Percentiles rank a stretch among this genome's conserved stretches.
These are phyloP conservation scores for Phytophthora hibernalis DNA, from an alignment of 352 stramenopile species.

Conservation along the genomic window DNA sequence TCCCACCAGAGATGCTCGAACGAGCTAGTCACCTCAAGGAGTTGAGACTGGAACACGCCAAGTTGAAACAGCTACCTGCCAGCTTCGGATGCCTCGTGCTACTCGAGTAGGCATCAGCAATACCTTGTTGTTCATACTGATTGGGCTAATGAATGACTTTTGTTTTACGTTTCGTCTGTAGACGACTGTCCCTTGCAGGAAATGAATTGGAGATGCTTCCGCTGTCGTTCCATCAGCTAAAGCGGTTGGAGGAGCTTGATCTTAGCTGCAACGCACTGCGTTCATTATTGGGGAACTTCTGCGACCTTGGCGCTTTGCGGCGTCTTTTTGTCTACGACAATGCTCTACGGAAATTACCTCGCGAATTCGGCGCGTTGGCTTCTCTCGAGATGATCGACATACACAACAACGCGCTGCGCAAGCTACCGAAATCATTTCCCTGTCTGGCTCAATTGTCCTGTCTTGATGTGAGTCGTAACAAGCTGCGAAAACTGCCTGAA, in stretches of 20 bases:
- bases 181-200: conserved; percentile 52
- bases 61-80: conserved; percentile 44
- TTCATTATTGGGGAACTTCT: conserved; percentile 62
- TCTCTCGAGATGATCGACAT: conserved; percentile 51
- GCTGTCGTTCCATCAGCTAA: conserved; percentile 60
- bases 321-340: conserved; percentile 52
- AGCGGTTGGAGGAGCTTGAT: conserved; percentile 44
- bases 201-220: conserved; percentile 65
- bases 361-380: conserved; percentile 50
- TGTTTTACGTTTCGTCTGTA: conserved; percentile 14
- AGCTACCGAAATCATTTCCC: conserved; percentile 58
- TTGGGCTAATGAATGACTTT: background rate
- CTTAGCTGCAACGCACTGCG: conserved; percentile 55
- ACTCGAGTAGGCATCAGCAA: conserved; percentile 47
- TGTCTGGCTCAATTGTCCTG: conserved; percentile 44
- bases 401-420: conserved; percentile 45
- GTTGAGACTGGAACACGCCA: conserved; percentile 43
- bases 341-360: conserved; percentile 38
- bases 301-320: conserved; percentile 45
- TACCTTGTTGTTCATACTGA: background rate
- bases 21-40: conserved; percentile 54
- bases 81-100: conserved; percentile 61
- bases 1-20: conserved; percentile 52
- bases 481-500: conserved; percentile 45
- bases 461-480: conserved; percentile 54